Percentiles rank a stretch among this genome's conserved stretches.
These are phyloP conservation scores for Lagerstroemia speciosa DNA, from an alignment of 345 rosid species.

Conservation along the genomic window DNA sequence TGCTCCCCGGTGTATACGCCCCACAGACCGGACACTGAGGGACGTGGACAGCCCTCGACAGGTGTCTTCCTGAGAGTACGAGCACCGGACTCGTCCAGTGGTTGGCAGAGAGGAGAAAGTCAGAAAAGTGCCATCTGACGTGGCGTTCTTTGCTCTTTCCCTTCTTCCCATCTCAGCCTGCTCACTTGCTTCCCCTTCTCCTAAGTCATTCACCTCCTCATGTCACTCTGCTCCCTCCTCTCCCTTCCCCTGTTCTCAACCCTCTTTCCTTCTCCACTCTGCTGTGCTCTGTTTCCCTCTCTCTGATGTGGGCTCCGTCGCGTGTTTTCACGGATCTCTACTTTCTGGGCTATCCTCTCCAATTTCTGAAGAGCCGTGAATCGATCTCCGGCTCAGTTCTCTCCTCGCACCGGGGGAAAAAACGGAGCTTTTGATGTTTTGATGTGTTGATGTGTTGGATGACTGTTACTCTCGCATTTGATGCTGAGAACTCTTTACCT, in stretches of 20 bases:
- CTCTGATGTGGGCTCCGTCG: too few species aligned
- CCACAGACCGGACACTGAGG: background rate
- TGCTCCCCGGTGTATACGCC: background rate
- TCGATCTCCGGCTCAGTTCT: too few species aligned
- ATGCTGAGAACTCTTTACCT: too few species aligned
- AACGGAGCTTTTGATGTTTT: too few species aligned
- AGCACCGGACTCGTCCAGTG: background rate
- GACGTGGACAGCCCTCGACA: fast-evolving
- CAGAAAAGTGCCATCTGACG: constrained; percentile 34
- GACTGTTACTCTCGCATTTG: too few species aligned
- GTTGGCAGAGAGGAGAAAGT: background rate
- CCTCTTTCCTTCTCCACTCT: background rate
- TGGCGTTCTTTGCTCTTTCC: constrained; percentile 33
- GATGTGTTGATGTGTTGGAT: too few species aligned
- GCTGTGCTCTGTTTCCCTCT: background rate
- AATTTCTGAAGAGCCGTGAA: too few species aligned
- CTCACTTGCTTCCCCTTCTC: background rate
- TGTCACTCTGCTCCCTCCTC: background rate
- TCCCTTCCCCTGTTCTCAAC: background rate
- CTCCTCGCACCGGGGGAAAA: too few species aligned
- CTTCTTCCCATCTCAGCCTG: constrained; percentile 6
- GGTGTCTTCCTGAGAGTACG: background rate
- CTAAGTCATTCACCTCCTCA: background rate
- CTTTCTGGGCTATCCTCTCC: too few species aligned
- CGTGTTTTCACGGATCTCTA: too few species aligned